Evolutionary conservation across 139 green algal species (phyloP), one percentile per base, ranked within the genome.

Genomic region (Coelastrella sp.): DNA sequence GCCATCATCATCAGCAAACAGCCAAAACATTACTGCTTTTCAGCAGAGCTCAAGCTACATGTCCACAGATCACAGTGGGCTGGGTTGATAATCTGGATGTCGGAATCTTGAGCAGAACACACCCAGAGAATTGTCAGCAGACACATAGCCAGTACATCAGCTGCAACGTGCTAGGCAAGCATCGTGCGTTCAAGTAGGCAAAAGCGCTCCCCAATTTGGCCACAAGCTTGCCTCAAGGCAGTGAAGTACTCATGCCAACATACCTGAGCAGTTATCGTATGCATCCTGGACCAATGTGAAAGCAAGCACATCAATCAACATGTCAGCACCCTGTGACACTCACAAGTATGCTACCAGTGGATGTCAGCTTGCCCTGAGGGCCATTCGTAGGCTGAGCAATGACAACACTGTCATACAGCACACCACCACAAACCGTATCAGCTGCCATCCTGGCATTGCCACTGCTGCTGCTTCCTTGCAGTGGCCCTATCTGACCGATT

Each of bases 401-500:
- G 3, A 79, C 64, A 16, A 23, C 56, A 16, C 65, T 79, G 65
- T 56, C 64, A 47, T 79, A 79, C 10, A 8, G 58, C 4, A 87
- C 64, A 54, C 11, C 32, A 3, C 82, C 82, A 66, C 82, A 87
- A n/a, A 47, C 32, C 32, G 32, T 47, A 47, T 47, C 32, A 47
- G 32, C 32, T 47, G 32, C 32, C 32, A 47, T 47, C 32, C 82
- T 32, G 17, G 13, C 82, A 47, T n/a, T 78, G 20, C 19, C 82
- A 56, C 32, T 22, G n/a, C 54, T 10, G 14, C 5, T 23, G 8
- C 14, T 65, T 58, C 32, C 16, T 65, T 87, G 56, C 65, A 87
- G 32, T 19, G 82, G 82, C 4, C 82, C 82, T n/a, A 87, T 73
- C 82, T 87, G 82, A 4, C 65, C 82, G 14, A 87, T 61, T 10